Evolutionary conservation across 768 basidiomycete species (phyloP).

Genomic region (Russula olivacea): DNA sequence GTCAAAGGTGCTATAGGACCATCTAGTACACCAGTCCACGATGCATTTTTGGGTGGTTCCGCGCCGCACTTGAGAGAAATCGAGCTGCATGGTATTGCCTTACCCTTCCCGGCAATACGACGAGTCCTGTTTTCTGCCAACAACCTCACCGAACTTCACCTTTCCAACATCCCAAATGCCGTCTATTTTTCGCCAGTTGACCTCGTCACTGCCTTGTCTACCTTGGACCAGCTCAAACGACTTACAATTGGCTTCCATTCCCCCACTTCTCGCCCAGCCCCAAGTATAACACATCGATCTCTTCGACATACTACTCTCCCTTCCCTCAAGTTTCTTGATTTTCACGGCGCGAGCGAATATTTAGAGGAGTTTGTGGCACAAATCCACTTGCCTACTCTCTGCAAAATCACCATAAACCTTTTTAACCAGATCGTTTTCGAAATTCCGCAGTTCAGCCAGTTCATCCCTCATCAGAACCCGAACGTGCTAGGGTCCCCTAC

Average conservation of each 20-base stretch:
- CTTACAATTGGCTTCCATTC: not conserved
- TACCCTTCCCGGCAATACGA: constrained; percentile 4
- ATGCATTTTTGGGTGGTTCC: not conserved
- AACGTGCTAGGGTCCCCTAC: not conserved
- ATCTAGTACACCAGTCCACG: constrained; percentile 14
- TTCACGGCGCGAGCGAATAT: constrained; percentile 6
- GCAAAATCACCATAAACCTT: not conserved
- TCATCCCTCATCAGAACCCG: not conserved
- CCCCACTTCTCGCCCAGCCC: not conserved
- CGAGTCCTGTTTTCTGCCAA: constrained; percentile 4
- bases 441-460: not conserved
- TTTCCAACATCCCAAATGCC: not conserved
- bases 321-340: not conserved
- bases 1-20: constrained; percentile 34
- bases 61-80: not conserved
- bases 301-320: not conserved
- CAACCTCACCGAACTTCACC: not conserved
- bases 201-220: not conserved
- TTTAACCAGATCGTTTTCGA: constrained; percentile 3
- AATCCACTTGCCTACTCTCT: not conserved
- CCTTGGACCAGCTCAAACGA: not conserved
- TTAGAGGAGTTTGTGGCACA: constrained; percentile 1
- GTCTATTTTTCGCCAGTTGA: not conserved
- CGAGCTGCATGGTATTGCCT: not conserved
- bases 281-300: not conserved